phyloP scores from a whole-genome alignment of 495 filamentous ascomycete genomes.

The Xylaria bambusicola region DNA sequence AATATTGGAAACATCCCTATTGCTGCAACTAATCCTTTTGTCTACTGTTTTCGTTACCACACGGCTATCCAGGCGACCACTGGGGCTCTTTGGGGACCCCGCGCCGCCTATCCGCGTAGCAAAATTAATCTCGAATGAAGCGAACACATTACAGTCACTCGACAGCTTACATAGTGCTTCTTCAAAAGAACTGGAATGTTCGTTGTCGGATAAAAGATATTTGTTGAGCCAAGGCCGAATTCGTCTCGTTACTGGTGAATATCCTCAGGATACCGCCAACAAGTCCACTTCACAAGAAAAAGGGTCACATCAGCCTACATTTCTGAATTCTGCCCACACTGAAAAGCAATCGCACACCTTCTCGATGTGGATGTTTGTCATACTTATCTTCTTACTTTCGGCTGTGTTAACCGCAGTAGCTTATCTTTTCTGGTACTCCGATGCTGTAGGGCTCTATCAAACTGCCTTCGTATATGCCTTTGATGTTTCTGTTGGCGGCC shows the following conservation, averaged over 20 bases:
- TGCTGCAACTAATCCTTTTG: constrained; percentile 16
- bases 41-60: constrained; percentile 18
- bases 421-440: constrained; percentile 32
- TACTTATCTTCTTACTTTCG: constrained; percentile 18
- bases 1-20: constrained; percentile 17
- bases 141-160: constrained; percentile 18
- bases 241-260: no score
- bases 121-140: constrained; percentile 20
- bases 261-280: no score
- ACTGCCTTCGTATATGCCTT: constrained; percentile 38
- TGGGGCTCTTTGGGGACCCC: constrained; percentile 26
- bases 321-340: no score
- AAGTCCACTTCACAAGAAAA: no score
- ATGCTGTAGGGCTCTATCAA: constrained; percentile 30
- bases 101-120: constrained; percentile 20
- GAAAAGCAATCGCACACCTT: no score
- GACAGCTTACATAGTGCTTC: no score
- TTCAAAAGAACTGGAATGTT: constrained; percentile 6
- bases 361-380: no score
- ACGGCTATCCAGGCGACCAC: constrained; percentile 20
- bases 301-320: no score
- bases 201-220: constrained; percentile 1
- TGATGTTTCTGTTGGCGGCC: constrained; percentile 28
- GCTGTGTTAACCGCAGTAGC: constrained; percentile 28
- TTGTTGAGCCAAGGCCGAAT: no score